These are phyloP conservation scores for Aureobasidium lini DNA, from an alignment of 2,329 filamentous ascomycete genomes.

Conservation along the genomic window DNA sequence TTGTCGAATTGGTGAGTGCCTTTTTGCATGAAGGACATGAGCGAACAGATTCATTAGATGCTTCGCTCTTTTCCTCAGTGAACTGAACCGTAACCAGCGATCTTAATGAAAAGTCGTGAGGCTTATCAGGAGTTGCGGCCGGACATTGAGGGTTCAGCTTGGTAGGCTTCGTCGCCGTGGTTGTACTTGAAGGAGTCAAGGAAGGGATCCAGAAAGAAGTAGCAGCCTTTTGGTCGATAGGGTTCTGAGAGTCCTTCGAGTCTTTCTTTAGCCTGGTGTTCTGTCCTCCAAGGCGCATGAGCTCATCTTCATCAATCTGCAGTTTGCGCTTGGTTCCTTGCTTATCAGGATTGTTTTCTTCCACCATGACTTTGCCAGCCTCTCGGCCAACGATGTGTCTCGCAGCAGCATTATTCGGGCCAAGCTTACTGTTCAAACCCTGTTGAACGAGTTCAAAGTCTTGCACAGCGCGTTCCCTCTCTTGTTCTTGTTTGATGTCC, in stretches of 20 bases:
- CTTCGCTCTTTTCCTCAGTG: slow-evolving; percentile 56
- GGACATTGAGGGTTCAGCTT: slow-evolving; percentile 43
- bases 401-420: slow-evolving; percentile 26
- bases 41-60: slow-evolving; percentile 32
- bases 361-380: slow-evolving; percentile 25
- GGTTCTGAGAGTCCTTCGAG: slow-evolving; percentile 54
- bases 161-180: slow-evolving; percentile 36
- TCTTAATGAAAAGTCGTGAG: slow-evolving; percentile 72
- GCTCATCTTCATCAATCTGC: slow-evolving; percentile 68
- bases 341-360: slow-evolving; percentile 23
- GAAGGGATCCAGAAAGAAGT: slow-evolving; percentile 93
- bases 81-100: slow-evolving; percentile 70
- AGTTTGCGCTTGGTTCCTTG: slow-evolving; percentile 66
- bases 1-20: slow-evolving; percentile 70
- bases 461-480: slow-evolving; percentile 65
- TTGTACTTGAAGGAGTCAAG: slow-evolving; percentile 54
- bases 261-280: slow-evolving; percentile 60
- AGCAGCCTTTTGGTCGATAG: slow-evolving; percentile 62
- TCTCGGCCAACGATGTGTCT: slow-evolving; percentile 39
- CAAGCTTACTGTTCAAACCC: slow-evolving; percentile 41
- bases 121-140: slow-evolving; percentile 57
- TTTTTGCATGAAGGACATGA: slow-evolving; percentile 85
- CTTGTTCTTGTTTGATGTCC: slow-evolving; percentile 52
- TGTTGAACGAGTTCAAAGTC: slow-evolving; percentile 84
- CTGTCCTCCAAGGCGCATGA: slow-evolving; percentile 66